Percentiles rank a stretch among this genome's conserved stretches.
These are phyloP conservation scores for Plenodomus biglobosus DNA, from an alignment of 2,329 filamentous ascomycete species.

Conservation along the genomic window DNA sequence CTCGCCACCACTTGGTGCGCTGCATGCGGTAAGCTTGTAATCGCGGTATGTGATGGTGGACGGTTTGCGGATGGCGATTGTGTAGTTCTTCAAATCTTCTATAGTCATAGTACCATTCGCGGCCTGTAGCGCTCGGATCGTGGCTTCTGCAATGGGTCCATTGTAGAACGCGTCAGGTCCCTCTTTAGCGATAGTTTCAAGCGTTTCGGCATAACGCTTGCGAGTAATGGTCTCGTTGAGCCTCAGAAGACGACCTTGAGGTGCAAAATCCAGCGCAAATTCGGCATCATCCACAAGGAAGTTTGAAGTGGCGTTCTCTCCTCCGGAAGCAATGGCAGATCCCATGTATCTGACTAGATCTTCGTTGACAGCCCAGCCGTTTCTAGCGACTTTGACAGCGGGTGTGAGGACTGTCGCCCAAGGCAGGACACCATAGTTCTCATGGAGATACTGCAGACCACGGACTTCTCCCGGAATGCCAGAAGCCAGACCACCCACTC, in stretches of 20 bases:
- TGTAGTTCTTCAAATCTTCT: conserved; percentile 74
- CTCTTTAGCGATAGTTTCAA: conserved; percentile 72
- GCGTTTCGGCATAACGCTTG: conserved; percentile 75
- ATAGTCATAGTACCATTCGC: conserved; percentile 84
- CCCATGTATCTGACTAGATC: conserved; percentile 77
- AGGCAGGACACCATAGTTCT: conserved; percentile 62
- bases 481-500: conserved; percentile 68
- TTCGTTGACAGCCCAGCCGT: conserved; percentile 63
- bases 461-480: conserved; percentile 74
- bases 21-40: conserved; percentile 68
- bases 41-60: conserved; percentile 60
- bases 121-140: conserved; percentile 67
- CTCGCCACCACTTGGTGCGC: conserved; percentile 75
- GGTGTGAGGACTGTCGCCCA: conserved; percentile 69
- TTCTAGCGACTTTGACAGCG: conserved; percentile 67
- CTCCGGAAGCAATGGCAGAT: conserved; percentile 43
- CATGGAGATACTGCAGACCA: conserved; percentile 77
- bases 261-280: conserved; percentile 88
- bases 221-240: conserved; percentile 78
- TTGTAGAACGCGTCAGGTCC: conserved; percentile 75
- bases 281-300: conserved; percentile 74
- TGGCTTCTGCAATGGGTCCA: conserved; percentile 71
- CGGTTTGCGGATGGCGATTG: conserved; percentile 63
- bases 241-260: conserved; percentile 70
- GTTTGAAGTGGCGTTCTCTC: conserved; percentile 48